These are phyloP conservation scores for Cyclotella choctawhatcheeana DNA, from an alignment of 108 stramenopile species.

Conservation along the genomic window DNA sequence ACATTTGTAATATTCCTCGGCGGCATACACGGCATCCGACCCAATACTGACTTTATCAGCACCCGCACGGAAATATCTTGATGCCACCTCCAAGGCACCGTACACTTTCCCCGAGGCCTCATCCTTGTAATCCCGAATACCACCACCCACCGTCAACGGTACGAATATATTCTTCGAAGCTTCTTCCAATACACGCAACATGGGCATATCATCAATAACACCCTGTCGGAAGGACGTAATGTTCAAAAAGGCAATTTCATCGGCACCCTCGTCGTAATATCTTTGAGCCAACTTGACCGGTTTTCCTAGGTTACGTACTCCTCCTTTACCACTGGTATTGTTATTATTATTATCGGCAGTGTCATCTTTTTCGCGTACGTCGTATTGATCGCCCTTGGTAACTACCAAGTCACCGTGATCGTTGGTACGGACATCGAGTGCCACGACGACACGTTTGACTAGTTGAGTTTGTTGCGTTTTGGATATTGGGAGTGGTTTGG, in stretches of 20 bases:
- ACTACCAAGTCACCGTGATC: slow-evolving; percentile 97
- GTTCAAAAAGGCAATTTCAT: slow-evolving; percentile 98
- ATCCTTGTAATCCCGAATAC: slow-evolving; percentile 95
- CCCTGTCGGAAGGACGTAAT: slow-evolving; percentile 96
- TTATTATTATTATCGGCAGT: slow-evolving; percentile 43
- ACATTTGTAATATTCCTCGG: slow-evolving; percentile 69
- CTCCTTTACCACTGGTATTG: slow-evolving; percentile 88
- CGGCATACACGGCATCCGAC: slow-evolving; percentile 94
- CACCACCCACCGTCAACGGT: slow-evolving; percentile 97
- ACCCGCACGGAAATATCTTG: slow-evolving; percentile 98
- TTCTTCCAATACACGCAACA: slow-evolving; percentile 94
- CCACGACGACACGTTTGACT: slow-evolving; percentile 92
- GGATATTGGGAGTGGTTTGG: slow-evolving; percentile 56
- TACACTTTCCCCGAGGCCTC: slow-evolving; percentile 73
- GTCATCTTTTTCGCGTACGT: slow-evolving; percentile 93
- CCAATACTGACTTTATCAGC: slow-evolving; percentile 98
- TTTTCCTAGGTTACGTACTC: slow-evolving; percentile 98
- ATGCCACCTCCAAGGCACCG: slow-evolving; percentile 94
- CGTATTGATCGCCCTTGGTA: slow-evolving; percentile 99
- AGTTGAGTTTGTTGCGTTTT: slow-evolving; percentile 60
- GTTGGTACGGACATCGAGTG: slow-evolving; percentile 96
- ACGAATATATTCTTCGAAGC: slow-evolving; percentile 95
- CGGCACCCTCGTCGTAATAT: slow-evolving; percentile 97
- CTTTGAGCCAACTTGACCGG: slow-evolving; percentile 89
- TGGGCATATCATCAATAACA: slow-evolving; percentile 96